These are phyloP conservation scores for Astrothelium subdiscretum DNA, from an alignment of 495 filamentous ascomycete genomes.

Conservation along the genomic window DNA sequence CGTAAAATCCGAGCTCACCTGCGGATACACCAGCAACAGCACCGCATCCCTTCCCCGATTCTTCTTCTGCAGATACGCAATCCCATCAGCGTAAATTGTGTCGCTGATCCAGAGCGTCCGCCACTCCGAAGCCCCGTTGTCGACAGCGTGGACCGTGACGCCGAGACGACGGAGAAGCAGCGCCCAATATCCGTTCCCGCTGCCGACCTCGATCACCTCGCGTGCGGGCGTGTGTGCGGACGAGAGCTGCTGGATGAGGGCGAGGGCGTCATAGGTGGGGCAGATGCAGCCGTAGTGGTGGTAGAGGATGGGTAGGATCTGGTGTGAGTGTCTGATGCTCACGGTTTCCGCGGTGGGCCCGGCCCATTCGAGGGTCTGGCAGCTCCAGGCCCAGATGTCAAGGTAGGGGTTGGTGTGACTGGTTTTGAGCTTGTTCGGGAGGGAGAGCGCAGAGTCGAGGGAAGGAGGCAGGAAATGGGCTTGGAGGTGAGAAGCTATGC, in stretches of 20 bases:
- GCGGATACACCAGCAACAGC: slow-evolving; percentile 50
- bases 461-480: slow-evolving; percentile 22
- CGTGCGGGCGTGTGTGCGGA: not conserved
- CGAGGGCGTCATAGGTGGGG: slow-evolving; percentile 43
- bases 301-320: slow-evolving; percentile 50
- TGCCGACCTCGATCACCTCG: slow-evolving; percentile 41
- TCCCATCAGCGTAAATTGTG: slow-evolving; percentile 38
- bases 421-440: slow-evolving; percentile 27
- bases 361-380: slow-evolving; percentile 38
- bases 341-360: slow-evolving; percentile 35
- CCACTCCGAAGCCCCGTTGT: slow-evolving; percentile 44
- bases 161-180: slow-evolving; percentile 42
- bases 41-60: slow-evolving; percentile 34
- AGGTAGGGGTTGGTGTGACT: slow-evolving; percentile 44
- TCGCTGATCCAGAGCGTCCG: slow-evolving; percentile 48
- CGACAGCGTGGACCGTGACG: slow-evolving; percentile 33
- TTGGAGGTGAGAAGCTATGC: slow-evolving; percentile 38
- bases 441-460: not conserved
- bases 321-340: slow-evolving; percentile 35
- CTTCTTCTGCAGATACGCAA: slow-evolving; percentile 30
- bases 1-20: slow-evolving; percentile 45
- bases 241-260: slow-evolving; percentile 36
- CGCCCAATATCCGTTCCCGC: slow-evolving; percentile 53
- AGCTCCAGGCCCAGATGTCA: slow-evolving; percentile 42
- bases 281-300: slow-evolving; percentile 56